Evolutionary conservation across 495 filamentous ascomycete genomes (phyloP).

Genomic region (Tuber aestivum): DNA sequence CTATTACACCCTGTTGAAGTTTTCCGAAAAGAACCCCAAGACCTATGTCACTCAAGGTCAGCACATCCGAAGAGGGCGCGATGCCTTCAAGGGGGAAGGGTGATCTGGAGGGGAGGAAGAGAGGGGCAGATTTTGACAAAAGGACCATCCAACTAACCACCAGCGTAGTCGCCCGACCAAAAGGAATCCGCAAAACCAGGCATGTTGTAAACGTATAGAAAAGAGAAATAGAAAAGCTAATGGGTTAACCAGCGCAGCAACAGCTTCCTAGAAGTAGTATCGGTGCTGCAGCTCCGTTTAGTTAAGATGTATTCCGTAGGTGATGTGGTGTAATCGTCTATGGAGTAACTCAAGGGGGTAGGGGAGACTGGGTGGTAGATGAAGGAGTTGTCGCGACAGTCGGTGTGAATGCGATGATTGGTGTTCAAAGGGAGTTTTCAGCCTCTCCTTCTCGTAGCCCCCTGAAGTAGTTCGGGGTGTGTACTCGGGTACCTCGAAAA

Average conservation of each 20-base stretch:
- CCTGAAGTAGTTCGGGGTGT: constrained; percentile 22
- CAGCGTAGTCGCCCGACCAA: constrained; percentile 91
- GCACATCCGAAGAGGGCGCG: constrained; percentile 20
- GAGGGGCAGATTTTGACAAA: neutral
- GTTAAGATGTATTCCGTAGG: constrained; percentile 7
- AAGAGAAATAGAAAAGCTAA: constrained; percentile 19
- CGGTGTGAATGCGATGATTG: constrained; percentile 10
- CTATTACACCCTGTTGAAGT: constrained; percentile 88
- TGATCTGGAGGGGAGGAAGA: constrained; percentile 7
- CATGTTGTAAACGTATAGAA: constrained; percentile 24
- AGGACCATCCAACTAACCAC: constrained; percentile 52
- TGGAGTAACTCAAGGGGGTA: neutral
- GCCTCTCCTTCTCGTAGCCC: constrained; percentile 28
- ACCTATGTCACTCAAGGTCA: constrained; percentile 47
- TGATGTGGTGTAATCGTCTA: constrained; percentile 6
- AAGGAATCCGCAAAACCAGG: constrained; percentile 82
- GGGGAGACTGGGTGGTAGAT: constrained; percentile 6
- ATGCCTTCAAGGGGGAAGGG: constrained; percentile 9
- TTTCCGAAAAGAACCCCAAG: constrained; percentile 95
- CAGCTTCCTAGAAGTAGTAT: constrained; percentile 1
- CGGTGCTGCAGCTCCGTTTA: constrained; percentile 12
- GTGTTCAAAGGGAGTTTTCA: constrained; percentile 24
- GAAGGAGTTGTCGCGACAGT: constrained; percentile 20
- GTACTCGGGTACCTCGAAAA: constrained; percentile 3
- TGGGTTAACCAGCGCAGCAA: constrained; percentile 2